Evolutionary conservation across 257 asterid species (phyloP).

Genomic region (Solanum corneliomulleri): DNA sequence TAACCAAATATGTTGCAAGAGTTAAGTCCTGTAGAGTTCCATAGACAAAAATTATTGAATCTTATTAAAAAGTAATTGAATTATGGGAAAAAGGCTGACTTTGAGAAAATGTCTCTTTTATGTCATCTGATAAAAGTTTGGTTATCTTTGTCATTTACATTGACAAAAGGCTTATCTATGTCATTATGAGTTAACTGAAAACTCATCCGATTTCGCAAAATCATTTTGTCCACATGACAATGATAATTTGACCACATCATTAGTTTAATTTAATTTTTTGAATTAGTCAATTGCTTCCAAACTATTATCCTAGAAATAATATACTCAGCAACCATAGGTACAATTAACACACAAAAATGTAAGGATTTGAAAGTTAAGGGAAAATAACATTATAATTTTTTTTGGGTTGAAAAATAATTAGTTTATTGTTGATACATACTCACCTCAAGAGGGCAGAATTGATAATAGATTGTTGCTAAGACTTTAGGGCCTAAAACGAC

Average conservation of each 20-base stretch:
- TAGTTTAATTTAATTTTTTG: too few species aligned
- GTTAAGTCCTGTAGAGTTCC: constrained; percentile 14
- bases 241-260: too few species aligned
- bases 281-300: too few species aligned
- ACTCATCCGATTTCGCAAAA: too few species aligned
- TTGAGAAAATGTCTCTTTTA: too few species aligned
- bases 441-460: constrained; percentile 38
- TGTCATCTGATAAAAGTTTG: too few species aligned
- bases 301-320: background rate
- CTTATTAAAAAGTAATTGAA: background rate
- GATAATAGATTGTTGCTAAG: constrained; percentile 18
- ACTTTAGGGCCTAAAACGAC: constrained; percentile 20
- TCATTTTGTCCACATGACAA: too few species aligned
- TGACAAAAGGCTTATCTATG: too few species aligned
- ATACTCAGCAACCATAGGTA: background rate
- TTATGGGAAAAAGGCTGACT: too few species aligned
- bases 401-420: background rate
- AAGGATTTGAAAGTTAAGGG: background rate
- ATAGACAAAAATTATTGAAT: background rate
- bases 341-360: background rate
- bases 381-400: background rate
- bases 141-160: too few species aligned
- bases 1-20: constrained; percentile 24
- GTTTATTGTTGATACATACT: background rate
- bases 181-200: too few species aligned